phyloP scores from a whole-genome alignment of 164 flowering plant genomes.

The Warburgia ugandensis region DNA sequence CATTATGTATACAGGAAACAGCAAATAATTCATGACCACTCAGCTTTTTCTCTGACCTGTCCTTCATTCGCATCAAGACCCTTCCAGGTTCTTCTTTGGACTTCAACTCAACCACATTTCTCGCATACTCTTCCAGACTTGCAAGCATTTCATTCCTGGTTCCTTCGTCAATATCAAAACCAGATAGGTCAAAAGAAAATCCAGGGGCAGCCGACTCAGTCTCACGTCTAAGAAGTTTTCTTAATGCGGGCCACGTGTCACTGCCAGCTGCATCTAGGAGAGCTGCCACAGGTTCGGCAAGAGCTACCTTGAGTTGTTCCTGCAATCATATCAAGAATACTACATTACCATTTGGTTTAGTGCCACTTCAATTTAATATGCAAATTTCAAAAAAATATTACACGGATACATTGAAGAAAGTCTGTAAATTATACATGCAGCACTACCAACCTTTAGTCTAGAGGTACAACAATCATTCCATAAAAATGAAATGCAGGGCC shows the following conservation, averaged over 20 bases:
- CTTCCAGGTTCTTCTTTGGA: constrained; percentile 77
- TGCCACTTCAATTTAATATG: too few species aligned
- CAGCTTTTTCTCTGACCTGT: constrained; percentile 32
- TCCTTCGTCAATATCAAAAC: constrained; percentile 53
- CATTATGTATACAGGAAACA: not conserved
- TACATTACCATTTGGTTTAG: too few species aligned
- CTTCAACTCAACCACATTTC: constrained; percentile 50
- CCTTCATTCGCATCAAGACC: constrained; percentile 72
- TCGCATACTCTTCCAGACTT: constrained; percentile 35
- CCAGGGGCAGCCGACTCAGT: constrained; percentile 45
- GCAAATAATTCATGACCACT: not conserved
- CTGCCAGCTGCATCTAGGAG: constrained; percentile 46
- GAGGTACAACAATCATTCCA: too few species aligned
- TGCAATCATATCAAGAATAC: constrained; percentile 11
- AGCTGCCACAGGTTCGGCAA: constrained; percentile 45
- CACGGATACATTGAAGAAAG: too few species aligned
- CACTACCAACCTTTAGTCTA: too few species aligned
- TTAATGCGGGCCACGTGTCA: constrained; percentile 62
- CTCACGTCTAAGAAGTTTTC: constrained; percentile 54
- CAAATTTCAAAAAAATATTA: too few species aligned
- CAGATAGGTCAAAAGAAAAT: constrained; percentile 32
- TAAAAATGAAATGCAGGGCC: too few species aligned
- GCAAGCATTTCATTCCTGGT: constrained; percentile 35
- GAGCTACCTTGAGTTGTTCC: constrained; percentile 42
- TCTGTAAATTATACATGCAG: too few species aligned